A percentile compares a stretch with the other conserved stretches of the same genome.
Evolutionary conservation across 2,329 filamentous ascomycete genomes (phyloP).

Genomic region (Penicillium sp.): DNA sequence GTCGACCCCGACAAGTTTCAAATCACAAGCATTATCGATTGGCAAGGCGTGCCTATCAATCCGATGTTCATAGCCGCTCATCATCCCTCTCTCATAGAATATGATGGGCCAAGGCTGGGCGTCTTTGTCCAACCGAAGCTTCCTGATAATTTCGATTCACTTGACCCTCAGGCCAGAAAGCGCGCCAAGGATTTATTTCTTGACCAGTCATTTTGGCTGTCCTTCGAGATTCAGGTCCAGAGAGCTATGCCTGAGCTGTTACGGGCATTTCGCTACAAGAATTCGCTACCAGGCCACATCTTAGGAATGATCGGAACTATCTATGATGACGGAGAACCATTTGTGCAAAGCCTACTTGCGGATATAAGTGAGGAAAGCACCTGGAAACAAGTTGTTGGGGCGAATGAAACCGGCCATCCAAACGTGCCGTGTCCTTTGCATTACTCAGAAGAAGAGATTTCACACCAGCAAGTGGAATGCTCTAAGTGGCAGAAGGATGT

Average conservation of each 20-base stretch:
- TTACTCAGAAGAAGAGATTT: slow-evolving; percentile 12
- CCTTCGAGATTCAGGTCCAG: slow-evolving; percentile 13
- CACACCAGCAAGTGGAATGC: slow-evolving; percentile 7
- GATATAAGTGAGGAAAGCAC: slow-evolving; percentile 5
- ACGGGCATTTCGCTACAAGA: slow-evolving; percentile 9
- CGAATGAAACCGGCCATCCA: slow-evolving; percentile 6
- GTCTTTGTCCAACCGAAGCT: slow-evolving; percentile 10
- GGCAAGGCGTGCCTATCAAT: slow-evolving; percentile 28
- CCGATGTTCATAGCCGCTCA: slow-evolving; percentile 26
- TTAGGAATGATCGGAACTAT: slow-evolving; percentile 8
- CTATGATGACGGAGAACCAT: slow-evolving; percentile 15
- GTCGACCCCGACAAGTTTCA: slow-evolving; percentile 26
- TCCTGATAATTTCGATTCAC: slow-evolving; percentile 8
- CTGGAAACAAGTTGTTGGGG: slow-evolving; percentile 14
- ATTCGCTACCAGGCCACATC: slow-evolving; percentile 9
- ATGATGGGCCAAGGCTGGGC: slow-evolving; percentile 13
- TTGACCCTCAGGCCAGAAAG: slow-evolving; percentile 11
- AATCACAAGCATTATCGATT: slow-evolving; percentile 33
- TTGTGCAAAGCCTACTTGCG: slow-evolving; percentile 12
- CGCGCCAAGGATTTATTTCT: slow-evolving; percentile 10
- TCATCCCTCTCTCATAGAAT: slow-evolving; percentile 25
- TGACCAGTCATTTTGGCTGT: slow-evolving; percentile 17
- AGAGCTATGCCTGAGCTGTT: slow-evolving; percentile 12
- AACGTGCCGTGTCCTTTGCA: slow-evolving; percentile 12
- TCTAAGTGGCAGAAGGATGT: slow-evolving; percentile 16